Percentiles rank a stretch among this genome's conserved stretches.
Evolutionary conservation across 1,284 basidiomycete genomes (phyloP).

Genomic region (Cutaneotrichosporon sp.): DNA sequence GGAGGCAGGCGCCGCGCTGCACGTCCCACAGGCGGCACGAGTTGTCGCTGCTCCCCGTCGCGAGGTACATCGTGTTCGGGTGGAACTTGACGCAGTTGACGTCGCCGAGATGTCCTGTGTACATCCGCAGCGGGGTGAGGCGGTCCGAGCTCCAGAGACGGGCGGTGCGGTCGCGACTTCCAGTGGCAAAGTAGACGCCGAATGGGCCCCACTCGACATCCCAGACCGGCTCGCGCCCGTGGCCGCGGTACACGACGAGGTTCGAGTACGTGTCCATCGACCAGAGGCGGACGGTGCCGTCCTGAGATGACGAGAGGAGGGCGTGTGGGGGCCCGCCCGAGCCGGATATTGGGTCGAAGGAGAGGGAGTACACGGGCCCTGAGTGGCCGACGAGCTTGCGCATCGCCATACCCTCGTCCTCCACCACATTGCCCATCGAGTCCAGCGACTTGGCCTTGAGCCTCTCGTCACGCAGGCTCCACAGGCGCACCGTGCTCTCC

Average conservation of each 20-base stretch:
- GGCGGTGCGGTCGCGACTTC: constrained; percentile 89
- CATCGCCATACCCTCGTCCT: constrained; percentile 76
- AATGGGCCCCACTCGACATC: constrained; percentile 98
- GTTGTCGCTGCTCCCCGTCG: constrained; percentile 94
- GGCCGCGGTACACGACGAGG: constrained; percentile 90
- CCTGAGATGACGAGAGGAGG: constrained; percentile 90
- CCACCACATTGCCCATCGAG: constrained; percentile 47
- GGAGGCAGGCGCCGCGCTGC: constrained; percentile 89
- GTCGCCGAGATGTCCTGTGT: constrained; percentile 94
- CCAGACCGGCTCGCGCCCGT: constrained; percentile 93
- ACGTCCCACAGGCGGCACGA: constrained; percentile 97
- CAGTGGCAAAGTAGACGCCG: constrained; percentile 98
- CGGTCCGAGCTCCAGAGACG: constrained; percentile 95
- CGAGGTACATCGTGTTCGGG: constrained; percentile 95
- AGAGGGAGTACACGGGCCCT: constrained; percentile 90
- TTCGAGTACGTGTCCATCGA: constrained; percentile 93
- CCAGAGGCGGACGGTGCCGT: constrained; percentile 90
- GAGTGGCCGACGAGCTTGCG: constrained; percentile 96
- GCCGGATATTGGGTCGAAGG: constrained; percentile 89
- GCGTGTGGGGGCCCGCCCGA: constrained; percentile 82
- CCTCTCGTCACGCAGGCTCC: constrained; percentile 93
- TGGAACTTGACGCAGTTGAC: constrained; percentile 97
- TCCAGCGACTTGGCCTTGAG: constrained; percentile 64
- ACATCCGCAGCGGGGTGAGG: constrained; percentile 82
- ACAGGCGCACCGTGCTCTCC: constrained; percentile 92